Evolutionary conservation across 257 asterid genomes (phyloP).

Genomic region (Solanum phureja): DNA sequence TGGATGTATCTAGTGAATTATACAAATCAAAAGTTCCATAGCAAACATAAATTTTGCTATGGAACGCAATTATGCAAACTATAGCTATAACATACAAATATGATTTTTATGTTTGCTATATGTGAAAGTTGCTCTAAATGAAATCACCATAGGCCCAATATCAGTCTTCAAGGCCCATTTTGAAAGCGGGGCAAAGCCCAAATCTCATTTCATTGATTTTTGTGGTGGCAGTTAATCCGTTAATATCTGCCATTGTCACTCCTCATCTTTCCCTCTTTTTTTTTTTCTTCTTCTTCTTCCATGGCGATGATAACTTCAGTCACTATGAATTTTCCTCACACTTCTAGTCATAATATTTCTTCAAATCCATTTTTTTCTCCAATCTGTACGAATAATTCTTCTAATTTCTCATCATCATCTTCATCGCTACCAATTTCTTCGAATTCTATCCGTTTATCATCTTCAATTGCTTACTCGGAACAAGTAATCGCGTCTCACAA

Average conservation of each 20-base stretch:
- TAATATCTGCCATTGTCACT: not conserved
- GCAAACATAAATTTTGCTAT: too few relatives aligned
- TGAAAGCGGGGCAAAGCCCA: not conserved
- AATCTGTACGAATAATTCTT: not conserved
- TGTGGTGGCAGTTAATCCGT: slow-evolving; percentile 1
- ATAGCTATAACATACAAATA: too few relatives aligned
- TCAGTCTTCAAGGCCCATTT: not conserved
- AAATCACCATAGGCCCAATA: not conserved
- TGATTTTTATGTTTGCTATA: too few relatives aligned
- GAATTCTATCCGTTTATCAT: not conserved
- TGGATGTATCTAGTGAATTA: too few relatives aligned
- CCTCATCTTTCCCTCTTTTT: not conserved
- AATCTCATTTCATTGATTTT: not conserved
- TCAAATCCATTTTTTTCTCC: not conserved
- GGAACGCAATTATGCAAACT: too few relatives aligned
- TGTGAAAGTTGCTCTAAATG: too few relatives aligned
- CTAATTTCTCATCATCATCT: not conserved
- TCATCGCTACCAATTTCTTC: not conserved
- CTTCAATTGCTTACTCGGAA: slow-evolving; percentile 9
- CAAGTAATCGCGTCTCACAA: not conserved
- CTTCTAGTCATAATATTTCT: not conserved
- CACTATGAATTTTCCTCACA: not conserved
- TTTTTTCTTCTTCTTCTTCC: not conserved
- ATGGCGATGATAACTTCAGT: not conserved
- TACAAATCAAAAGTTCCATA: too few relatives aligned